phyloP scores from a whole-genome alignment of 352 stramenopile genomes.

The Globisporangium uncinulatum region DNA sequence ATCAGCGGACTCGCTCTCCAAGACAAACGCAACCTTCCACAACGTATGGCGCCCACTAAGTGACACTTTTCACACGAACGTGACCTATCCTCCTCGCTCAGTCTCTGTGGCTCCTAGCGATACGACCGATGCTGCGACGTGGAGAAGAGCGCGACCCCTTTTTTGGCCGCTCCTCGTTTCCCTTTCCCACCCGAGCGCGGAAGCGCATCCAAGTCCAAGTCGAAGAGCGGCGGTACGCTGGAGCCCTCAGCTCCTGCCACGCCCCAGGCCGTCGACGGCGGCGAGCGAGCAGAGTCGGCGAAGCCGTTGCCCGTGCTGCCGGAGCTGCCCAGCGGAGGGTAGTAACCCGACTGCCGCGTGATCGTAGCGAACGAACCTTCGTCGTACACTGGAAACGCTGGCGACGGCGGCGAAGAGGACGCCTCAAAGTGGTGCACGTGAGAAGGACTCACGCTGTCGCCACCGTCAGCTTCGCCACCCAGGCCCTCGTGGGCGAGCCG shows the following conservation, averaged over 20 bases:
- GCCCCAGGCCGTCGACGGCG: conserved; percentile 32
- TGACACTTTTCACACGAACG: too few species aligned
- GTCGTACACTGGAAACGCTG: conserved; percentile 8
- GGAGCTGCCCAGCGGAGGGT: conserved; percentile 36
- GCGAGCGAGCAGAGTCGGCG: conserved; percentile 20
- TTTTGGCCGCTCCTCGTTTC: conserved; percentile 61
- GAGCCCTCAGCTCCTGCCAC: conserved; percentile 2
- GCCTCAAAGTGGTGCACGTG: not conserved
- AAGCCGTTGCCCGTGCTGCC: conserved; percentile 8
- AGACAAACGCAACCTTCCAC: too few species aligned
- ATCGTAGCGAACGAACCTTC: conserved; percentile 66
- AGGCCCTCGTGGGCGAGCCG: conserved; percentile 4
- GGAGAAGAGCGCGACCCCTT: conserved; percentile 66
- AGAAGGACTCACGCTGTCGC: conserved; percentile 8
- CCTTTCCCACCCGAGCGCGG: conserved; percentile 17
- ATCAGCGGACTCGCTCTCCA: too few species aligned
- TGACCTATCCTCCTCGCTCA: too few species aligned
- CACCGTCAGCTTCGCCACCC: conserved; percentile 10
- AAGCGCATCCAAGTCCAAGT: conserved; percentile 20
- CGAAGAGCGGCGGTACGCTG: conserved; percentile 23
- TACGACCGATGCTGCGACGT: conserved; percentile 73
- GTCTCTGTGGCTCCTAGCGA: conserved; percentile 22
- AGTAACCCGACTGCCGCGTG: conserved; percentile 73
- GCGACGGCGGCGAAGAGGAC: conserved; percentile 11
- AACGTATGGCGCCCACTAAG: too few species aligned